Evolutionary conservation across 2,329 filamentous ascomycete genomes (phyloP), one percentile per base, ranked within the genome.

Genomic region (Aspergillus clavatus): DNA sequence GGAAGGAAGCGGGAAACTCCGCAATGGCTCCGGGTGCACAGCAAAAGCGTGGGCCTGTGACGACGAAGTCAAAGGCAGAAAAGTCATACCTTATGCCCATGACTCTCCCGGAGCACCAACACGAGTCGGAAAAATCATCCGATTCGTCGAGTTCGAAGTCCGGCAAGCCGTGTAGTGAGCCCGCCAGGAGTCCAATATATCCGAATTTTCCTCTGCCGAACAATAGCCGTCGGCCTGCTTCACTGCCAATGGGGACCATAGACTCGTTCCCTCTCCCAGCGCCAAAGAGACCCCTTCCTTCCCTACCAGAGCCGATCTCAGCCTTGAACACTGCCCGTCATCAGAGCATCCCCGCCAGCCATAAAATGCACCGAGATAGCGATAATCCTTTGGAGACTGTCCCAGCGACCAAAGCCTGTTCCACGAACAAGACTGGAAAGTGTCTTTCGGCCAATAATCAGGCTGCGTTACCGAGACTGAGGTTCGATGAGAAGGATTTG

Each of bases 201-300:
- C 36, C 47, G 16, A 41, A 36, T 10, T 40, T 38, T 27, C 29
- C 43, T 2, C 40, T 48, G 24, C 38, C 26, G 11, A 48, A 52
- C 38, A 38, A 24, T 19, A 48, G 41, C 16, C 33, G 50, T 24
- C 59, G 56, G 6, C 54, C 54, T 8, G 41, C 54, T 4, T 62
- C 61, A 0, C 36, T 62, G 31, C 56, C 58, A 4, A 49, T 59
- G 45, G 54, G 54, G 12, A 53, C 60, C 0, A 53, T 67, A 12
- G 52, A 66, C 27, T 53, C 61, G 11, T 63, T 66, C 28, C 62
- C 66, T 49, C 56, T 65, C 16, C 66, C 66, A 12, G 63, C 65
- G 24, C 66, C 66, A 10, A 61, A 54, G 21, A 57, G 51, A 24
- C 63, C 66, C 23, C 43, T 69, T 4, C 66, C 66, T 40, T 61